Conservation (phyloP, 768 basidiomycete genomes). For the Udeniomyces megalosporus region DNA sequence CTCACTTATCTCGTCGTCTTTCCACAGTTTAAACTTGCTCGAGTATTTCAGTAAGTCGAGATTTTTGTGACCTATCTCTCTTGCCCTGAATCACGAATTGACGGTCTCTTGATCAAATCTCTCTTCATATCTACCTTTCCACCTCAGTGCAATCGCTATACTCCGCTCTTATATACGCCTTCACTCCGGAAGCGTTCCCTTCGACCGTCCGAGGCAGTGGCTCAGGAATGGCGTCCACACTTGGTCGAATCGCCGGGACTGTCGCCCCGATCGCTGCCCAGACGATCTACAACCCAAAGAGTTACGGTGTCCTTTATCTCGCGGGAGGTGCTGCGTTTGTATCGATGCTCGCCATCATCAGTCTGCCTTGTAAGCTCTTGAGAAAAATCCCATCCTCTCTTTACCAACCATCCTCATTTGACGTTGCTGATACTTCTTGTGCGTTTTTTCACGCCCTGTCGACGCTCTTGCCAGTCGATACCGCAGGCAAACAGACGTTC, state of each 20-base stretch:
- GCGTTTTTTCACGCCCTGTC: slow-evolving; percentile 18
- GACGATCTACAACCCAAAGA: not conserved
- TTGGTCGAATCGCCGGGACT: slow-evolving; percentile 24
- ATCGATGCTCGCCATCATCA: not conserved
- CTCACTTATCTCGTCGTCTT: no score
- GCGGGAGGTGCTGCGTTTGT: not conserved
- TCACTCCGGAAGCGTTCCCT: slow-evolving; percentile 28
- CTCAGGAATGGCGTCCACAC: slow-evolving; percentile 24
- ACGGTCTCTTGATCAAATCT: not conserved
- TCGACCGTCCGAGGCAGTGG: slow-evolving; percentile 26
- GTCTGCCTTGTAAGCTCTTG: not conserved
- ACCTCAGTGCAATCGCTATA: slow-evolving; percentile 18
- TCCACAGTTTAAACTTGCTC: slow-evolving; percentile 1
- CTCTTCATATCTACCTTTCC: not conserved
- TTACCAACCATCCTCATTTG: no score
- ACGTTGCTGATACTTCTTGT: no score
- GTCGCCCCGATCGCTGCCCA: slow-evolving; percentile 28
- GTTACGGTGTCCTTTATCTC: not conserved
- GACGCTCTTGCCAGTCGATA: slow-evolving; percentile 27
- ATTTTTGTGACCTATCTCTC: no score
- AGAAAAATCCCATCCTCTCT: not conserved
- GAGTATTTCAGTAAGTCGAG: not conserved
- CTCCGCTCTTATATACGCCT: slow-evolving; percentile 30
- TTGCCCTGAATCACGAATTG: no score
- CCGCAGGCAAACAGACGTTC: slow-evolving; percentile 28